A percentile compares a stretch with the other conserved stretches of the same genome.
Evolutionary conservation across 371 early-diverging fungal genomes (phyloP).

Genomic region (Mortierella sp.): DNA sequence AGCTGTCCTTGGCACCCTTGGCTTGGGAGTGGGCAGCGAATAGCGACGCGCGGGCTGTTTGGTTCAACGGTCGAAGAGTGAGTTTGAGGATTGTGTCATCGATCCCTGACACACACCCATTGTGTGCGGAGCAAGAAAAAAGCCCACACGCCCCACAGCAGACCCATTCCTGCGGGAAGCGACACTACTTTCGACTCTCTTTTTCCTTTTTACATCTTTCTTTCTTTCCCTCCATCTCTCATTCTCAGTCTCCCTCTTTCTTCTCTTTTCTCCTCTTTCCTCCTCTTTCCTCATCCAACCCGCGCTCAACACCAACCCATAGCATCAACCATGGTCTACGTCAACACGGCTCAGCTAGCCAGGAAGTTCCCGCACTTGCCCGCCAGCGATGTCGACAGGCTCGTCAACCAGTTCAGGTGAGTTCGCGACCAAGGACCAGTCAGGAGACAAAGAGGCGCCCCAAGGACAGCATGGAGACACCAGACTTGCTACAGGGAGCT

Average conservation of each 20-base stretch:
- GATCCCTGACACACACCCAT: too few species aligned
- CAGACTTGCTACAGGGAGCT: too few species aligned
- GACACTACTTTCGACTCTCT: background rate
- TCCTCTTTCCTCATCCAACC: background rate
- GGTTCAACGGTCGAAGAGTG: too few species aligned
- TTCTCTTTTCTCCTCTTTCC: background rate
- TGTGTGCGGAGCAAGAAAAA: too few species aligned
- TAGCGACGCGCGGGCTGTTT: too few species aligned
- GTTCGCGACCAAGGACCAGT: slow-evolving; percentile 5
- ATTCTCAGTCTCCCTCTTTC: background rate
- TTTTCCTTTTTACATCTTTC: slow-evolving; percentile 1
- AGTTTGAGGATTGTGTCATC: too few species aligned
- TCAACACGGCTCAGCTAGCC: slow-evolving; percentile 57
- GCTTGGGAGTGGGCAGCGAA: too few species aligned
- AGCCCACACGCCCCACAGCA: too few species aligned
- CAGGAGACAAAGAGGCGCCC: background rate
- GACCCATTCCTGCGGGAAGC: background rate
- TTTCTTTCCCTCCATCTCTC: slow-evolving; percentile 3
- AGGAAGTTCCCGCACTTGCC: slow-evolving; percentile 71
- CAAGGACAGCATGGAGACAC: too few species aligned
- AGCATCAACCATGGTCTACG: slow-evolving; percentile 49
- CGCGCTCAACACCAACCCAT: too few species aligned
- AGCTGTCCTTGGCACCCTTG: too few species aligned
- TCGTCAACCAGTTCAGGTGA: slow-evolving; percentile 74
- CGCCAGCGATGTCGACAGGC: slow-evolving; percentile 67